phyloP scores from a whole-genome alignment of 2,329 filamentous ascomycete genomes.

The Neofusicoccum sp. region DNA sequence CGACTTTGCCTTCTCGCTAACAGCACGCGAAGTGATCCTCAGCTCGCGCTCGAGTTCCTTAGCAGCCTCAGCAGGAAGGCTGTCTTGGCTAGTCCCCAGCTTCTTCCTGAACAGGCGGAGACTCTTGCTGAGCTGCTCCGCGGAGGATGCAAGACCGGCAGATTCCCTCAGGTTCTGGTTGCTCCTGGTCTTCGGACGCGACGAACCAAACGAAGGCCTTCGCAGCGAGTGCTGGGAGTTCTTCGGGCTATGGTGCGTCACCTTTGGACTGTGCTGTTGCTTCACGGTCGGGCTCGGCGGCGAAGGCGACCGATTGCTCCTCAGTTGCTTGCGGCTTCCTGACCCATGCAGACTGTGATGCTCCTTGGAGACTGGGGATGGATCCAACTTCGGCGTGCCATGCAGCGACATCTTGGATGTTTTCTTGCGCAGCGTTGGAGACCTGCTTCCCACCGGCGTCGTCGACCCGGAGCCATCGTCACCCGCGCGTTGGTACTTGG shows the following conservation, averaged over 20 bases:
- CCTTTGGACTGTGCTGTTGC: neutral
- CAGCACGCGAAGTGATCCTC: conserved; percentile 44
- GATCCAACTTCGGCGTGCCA: conserved; percentile 44
- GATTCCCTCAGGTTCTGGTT: conserved; percentile 8
- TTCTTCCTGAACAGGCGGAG: conserved; percentile 60
- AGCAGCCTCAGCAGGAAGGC: conserved; percentile 45
- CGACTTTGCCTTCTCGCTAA: conserved; percentile 41
- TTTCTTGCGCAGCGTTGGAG: conserved; percentile 55
- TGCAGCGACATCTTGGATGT: conserved; percentile 53
- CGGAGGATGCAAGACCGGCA: conserved; percentile 26
- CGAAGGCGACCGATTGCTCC: conserved; percentile 41
- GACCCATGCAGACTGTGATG: neutral
- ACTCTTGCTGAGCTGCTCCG: conserved; percentile 58
- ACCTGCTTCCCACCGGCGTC: conserved; percentile 37
- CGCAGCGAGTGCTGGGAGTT: conserved; percentile 2
- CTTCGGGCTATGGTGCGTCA: conserved; percentile 13
- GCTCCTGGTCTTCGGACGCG: conserved; percentile 11
- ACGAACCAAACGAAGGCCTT: conserved; percentile 5
- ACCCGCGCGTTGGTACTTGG: conserved; percentile 65
- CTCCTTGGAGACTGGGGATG: conserved; percentile 28
- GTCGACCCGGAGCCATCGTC: conserved; percentile 37
- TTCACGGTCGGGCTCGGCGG: conserved; percentile 34
- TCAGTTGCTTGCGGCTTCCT: conserved; percentile 27
- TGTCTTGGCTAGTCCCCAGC: conserved; percentile 49
- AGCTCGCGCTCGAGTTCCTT: conserved; percentile 60